Base-by-base conservation (phyloP, 2,329 filamentous ascomycete species). In the Talaromyces marneffei region DNA sequence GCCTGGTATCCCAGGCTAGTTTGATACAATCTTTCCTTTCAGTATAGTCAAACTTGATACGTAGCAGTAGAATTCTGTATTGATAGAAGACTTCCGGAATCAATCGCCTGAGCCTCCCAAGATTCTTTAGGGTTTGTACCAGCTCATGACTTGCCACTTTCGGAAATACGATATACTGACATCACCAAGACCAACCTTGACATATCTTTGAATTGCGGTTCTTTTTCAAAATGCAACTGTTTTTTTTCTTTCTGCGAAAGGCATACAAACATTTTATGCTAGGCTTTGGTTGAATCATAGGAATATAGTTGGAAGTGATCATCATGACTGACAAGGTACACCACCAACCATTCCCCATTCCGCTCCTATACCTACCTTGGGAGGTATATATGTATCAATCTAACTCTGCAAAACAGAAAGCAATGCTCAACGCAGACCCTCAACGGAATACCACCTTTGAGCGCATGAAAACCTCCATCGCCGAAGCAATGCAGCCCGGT, bases 401-500 rank as follows among this genome's bases (percentile, higher is more conserved):
- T 10, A 40, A 39, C n/a, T 37, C 6, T 14, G 25, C 12, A 23
- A 31, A 44, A 37, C 18, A 57, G 55, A 57, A 57, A 35, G 55
- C 27, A 57, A 31, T 33, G 55, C 55, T 57, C 14, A 55, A 55
- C 25, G 18, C 55, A 33, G 40, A 46, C 40, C 39, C 55, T 10
- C 18, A 44, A 29, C 55, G 55, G 2, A 40, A 57, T 29, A 37
- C 35, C 8, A 5, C 53, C 31, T 29, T 58, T 42, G 52, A 61
- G 46, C 60, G 53, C n/a, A 35, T 44, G 23, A 58, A 42, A 35
- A 20, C 53, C 31, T 57, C 42, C 46, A 52, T 61, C 25, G 37
- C 42, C 6, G 37, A 42, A 16, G 40, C 54, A 9, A 61, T 63
- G 44, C 59, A 63, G 9, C 62, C 62, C 10, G 56, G 60, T 56